Conservation (phyloP, 208 protist species). For the Acanthamoeba culbertsoni region DNA sequence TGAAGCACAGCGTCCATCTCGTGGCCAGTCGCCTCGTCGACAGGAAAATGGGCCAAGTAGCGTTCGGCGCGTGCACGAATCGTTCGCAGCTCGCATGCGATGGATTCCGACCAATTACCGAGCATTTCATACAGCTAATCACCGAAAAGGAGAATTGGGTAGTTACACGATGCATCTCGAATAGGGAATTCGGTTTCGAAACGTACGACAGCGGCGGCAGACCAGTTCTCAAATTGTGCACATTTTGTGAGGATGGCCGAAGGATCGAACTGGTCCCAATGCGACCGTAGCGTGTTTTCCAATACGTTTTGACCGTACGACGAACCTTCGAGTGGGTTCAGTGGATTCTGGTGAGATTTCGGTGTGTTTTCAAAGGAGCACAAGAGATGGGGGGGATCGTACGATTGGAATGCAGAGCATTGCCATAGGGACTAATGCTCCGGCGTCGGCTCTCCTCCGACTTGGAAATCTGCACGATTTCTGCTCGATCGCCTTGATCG, state of each 20-base stretch:
- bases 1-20: background rate
- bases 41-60: background rate
- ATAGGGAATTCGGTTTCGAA: background rate
- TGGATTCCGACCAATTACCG: background rate
- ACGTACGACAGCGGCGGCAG: conserved; percentile 11
- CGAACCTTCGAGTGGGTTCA: no score
- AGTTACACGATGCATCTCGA: background rate
- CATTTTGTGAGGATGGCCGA: background rate
- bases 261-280: background rate
- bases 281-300: conserved; percentile 8
- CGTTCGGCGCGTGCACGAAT: background rate
- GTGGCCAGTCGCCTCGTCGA: background rate
- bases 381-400: background rate
- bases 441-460: background rate
- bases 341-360: no score
- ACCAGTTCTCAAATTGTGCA: background rate
- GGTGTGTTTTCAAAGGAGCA: background rate
- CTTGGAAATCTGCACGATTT: background rate
- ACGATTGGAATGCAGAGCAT: background rate
- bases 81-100: background rate
- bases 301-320: conserved; percentile 14
- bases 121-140: background rate
- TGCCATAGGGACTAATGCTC: background rate
- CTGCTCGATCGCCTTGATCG: background rate
- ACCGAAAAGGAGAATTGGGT: background rate